These are phyloP conservation scores for Tricholomella constricta DNA, from an alignment of 768 basidiomycete species.

Conservation along the genomic window DNA sequence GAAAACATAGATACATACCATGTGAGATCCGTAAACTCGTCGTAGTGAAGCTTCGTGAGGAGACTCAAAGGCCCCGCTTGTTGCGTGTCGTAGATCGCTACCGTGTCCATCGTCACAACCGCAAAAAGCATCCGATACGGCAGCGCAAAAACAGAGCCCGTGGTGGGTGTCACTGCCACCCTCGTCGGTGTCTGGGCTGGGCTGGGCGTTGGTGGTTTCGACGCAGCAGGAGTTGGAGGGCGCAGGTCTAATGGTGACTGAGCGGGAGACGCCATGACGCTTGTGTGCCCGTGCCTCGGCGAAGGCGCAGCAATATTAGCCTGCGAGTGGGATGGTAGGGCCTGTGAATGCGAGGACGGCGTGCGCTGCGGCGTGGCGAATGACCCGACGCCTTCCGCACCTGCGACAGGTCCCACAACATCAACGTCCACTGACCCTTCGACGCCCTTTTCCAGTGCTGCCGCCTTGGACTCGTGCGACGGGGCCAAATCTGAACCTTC, in stretches of 20 bases:
- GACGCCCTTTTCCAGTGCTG: conserved; percentile 65
- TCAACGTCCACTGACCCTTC: conserved; percentile 67
- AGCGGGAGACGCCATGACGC: conserved; percentile 50
- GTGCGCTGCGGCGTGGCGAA: conserved; percentile 37
- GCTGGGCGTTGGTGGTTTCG: conserved; percentile 54
- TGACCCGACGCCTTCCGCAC: conserved; percentile 17
- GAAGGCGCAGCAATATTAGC: conserved; percentile 49
- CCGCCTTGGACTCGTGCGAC: conserved; percentile 40
- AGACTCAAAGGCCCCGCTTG: conserved; percentile 90
- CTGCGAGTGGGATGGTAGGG: conserved; percentile 18
- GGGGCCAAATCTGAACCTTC: conserved; percentile 26
- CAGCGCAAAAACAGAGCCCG: conserved; percentile 79
- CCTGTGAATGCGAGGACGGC: conserved; percentile 18
- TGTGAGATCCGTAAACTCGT: conserved; percentile 94
- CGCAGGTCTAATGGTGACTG: conserved; percentile 55
- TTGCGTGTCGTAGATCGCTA: conserved; percentile 96
- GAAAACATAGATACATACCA: conserved; percentile 60
- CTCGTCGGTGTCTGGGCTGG: conserved; percentile 28
- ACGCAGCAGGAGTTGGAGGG: conserved; percentile 63
- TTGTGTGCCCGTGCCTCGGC: conserved; percentile 39
- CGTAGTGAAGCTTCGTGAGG: conserved; percentile 93
- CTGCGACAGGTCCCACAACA: conserved; percentile 44
- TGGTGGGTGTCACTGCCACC: conserved; percentile 14
- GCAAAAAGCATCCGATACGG: conserved; percentile 96
- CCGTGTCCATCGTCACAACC: conserved; percentile 94